Evolutionary conservation across 305 asterid genomes (phyloP), one percentile per base, ranked within the genome.

Genomic region (Fraxinus xanthoxyloides): DNA sequence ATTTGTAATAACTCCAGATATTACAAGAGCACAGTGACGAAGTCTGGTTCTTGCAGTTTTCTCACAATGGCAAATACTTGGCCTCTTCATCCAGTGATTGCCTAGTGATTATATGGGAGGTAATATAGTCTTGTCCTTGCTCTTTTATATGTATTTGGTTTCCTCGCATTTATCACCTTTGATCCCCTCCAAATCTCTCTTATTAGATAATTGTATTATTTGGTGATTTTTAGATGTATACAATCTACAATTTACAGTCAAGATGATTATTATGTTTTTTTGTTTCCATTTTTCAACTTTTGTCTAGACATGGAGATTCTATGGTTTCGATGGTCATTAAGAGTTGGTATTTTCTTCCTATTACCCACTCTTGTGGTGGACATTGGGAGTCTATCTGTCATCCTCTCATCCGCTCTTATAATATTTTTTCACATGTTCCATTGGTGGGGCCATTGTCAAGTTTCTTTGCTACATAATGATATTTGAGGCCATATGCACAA

Each of bases 31-130:
- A 95, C 86, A 76, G 59, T 5, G 93, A 89, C 82, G 99, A 95
- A 91, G 94, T 95, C 82, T 93, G 97, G 98, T 90, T 88, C 88
- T 88, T 95, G 93, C 91, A 92, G 82, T 95, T 93, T 86, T 93
- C 98, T 83, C 94, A 92, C 84, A 89, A 89, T 84, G 99, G 99
- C 73, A 91, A 90, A 87, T 93, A 90, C 87, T 87, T 95, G 89
- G 99, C 98, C 76, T 95, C 98, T 17, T 95, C 98, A 35, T 91
- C 98, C 77, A 89, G 88, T 36, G 94, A 93, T 84, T 76, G 77
- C 85, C 85, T 91, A 51, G 95, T 90, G 80, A 91, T 95, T 82
- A 83, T 95, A 85, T 95, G 98, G 98, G 98, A 95, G 97, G 99
- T 93, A 88, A 79, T 72, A 34, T 84, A 81, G 63, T 77, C 77